These are phyloP conservation scores for Solanum tarapatanum DNA, from an alignment of 257 asterid genomes.

Conservation along the genomic window DNA sequence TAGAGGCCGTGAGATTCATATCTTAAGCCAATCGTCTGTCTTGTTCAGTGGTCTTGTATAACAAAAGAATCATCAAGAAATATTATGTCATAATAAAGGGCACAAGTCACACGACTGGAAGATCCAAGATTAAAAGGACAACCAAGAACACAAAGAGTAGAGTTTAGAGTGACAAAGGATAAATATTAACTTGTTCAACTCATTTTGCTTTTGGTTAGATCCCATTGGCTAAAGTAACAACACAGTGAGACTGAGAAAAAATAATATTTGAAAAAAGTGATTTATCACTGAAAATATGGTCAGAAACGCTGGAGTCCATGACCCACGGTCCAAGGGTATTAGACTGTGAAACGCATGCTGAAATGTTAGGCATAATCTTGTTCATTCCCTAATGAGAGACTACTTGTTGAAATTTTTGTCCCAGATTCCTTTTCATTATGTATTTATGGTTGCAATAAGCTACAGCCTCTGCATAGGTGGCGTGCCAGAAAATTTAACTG, in stretches of 20 bases:
- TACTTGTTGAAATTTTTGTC: not conserved
- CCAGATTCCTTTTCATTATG: not conserved
- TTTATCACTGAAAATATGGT: not conserved
- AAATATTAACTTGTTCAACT: not conserved
- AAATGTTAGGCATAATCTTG: not conserved
- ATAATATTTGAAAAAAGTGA: not conserved
- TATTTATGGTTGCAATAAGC: not conserved
- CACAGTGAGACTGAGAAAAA: not conserved
- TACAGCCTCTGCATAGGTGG: not conserved
- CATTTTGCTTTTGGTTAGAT: not conserved
- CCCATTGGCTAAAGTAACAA: not conserved
- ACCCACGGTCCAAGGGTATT: not conserved
- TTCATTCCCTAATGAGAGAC: not conserved
- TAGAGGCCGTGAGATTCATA: not conserved
- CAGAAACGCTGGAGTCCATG: not conserved
- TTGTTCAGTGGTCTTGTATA: not conserved
- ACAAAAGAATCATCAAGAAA: not conserved
- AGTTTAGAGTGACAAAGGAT: not conserved
- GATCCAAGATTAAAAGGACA: not conserved
- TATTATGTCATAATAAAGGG: not conserved
- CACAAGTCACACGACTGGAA: not conserved
- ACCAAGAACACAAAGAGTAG: not conserved
- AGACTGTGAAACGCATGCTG: not conserved
- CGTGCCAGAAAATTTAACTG: not conserved
- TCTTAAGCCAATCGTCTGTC: not conserved